Evolutionary conservation across 2,329 filamentous ascomycete species (phyloP).

Genomic region (Microsporum audouinii): DNA sequence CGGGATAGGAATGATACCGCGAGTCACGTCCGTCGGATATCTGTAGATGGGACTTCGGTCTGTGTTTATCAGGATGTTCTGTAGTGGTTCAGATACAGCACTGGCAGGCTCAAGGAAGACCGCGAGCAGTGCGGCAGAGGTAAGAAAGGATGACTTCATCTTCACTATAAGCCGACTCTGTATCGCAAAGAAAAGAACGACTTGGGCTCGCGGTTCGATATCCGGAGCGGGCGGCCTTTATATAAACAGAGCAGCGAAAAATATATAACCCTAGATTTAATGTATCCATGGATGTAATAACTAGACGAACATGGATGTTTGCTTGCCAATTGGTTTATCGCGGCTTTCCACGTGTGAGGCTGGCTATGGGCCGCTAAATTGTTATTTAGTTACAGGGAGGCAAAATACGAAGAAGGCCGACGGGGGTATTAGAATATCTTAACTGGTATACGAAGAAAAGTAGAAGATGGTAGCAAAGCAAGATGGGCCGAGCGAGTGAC

Average conservation of each 20-base stretch:
- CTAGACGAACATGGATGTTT: neutral
- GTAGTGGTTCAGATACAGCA: conserved; percentile 27
- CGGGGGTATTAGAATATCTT: neutral
- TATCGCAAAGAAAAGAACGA: neutral
- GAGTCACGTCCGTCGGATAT: conserved; percentile 52
- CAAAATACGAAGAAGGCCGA: neutral
- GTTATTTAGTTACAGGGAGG: neutral
- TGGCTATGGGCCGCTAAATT: neutral
- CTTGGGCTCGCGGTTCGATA: neutral
- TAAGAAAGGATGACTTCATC: neutral
- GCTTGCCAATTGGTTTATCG: neutral
- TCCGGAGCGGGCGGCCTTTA: neutral
- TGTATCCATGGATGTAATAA: neutral
- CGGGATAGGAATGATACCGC: conserved; percentile 45
- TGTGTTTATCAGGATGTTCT: conserved; percentile 46
- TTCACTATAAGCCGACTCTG: neutral
- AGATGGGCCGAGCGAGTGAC: neutral
- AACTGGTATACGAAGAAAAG: neutral
- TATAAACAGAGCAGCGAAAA: neutral
- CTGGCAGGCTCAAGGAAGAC: neutral
- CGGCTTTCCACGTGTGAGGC: neutral
- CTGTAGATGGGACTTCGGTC: conserved; percentile 42
- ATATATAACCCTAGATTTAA: too few relatives aligned
- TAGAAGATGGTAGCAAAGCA: neutral
- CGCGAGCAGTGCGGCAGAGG: neutral